Percentiles rank a stretch among this genome's conserved stretches.
phyloP scores from a whole-genome alignment of 208 protist species.

The Leptomonas pyrrhocoris region DNA sequence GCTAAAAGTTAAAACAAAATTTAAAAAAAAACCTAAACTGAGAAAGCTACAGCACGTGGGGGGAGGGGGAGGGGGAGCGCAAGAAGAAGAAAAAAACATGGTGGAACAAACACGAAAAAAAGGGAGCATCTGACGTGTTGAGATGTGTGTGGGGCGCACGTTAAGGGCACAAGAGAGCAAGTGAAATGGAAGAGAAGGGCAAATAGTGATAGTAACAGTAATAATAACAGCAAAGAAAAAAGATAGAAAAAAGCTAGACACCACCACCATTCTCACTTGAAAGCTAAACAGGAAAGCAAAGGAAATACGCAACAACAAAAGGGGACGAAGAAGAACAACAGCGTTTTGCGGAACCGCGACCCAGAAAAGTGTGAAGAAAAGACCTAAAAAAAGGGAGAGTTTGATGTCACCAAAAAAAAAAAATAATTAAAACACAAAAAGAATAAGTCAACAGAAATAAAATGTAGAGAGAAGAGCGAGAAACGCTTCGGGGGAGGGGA shows the following conservation, averaged over 20 bases:
- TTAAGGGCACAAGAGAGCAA: no score
- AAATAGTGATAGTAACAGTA: constrained; percentile 21
- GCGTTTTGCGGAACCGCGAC: neutral
- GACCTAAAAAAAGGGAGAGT: no score
- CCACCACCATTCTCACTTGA: no score
- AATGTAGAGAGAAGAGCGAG: no score
- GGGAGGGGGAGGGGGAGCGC: neutral
- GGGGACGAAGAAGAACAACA: constrained; percentile 3
- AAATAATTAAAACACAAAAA: no score
- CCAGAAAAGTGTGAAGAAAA: neutral
- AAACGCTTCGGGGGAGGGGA: no score
- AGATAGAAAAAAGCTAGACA: constrained; percentile 8
- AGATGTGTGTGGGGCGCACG: no score
- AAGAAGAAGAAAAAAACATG: neutral
- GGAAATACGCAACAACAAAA: constrained; percentile 6
- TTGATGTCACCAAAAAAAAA: no score
- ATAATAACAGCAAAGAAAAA: neutral
- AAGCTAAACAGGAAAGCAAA: constrained; percentile 5
- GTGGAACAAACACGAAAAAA: neutral
- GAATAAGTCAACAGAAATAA: no score
- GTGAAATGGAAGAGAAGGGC: neutral
- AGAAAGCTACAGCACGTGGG: neutral
- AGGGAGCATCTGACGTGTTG: no score
- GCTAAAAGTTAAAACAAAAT: no score
- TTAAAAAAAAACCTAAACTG: no score